Base-by-base conservation (phyloP, 2,329 filamentous ascomycete species). In the Nigrospora osmanthi region DNA sequence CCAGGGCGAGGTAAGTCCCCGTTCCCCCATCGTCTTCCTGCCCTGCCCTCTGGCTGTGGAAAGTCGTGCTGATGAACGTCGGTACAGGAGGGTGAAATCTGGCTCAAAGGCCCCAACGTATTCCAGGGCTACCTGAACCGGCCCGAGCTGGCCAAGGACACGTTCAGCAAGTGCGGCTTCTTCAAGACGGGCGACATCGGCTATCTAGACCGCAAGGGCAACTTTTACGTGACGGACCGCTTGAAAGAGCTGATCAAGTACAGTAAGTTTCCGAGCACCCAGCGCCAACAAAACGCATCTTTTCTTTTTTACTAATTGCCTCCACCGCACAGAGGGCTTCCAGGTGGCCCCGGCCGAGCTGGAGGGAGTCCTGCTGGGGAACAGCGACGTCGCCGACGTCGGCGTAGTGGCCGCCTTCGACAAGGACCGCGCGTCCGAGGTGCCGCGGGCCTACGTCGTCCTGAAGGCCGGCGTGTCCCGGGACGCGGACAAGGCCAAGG, bases 181-280 rank as follows among this genome's bases (percentile, higher is more conserved):
- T 95, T 95, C 74, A 90, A 84, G 64, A 95, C 90, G 0, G 90
- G 90, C 2, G 90, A 96, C 57, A 81, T 95, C 23, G 87, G 88
- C 4, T 82, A 87, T 52, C 79, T 87, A 56, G 87, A 95, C 58
- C 69, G 75, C 38, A 74, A 86, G 41, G 86, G 86, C 30, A 87
- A 94, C 58, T 87, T 94, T 57, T 95, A 83, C 69, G 91, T 95
- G 60, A 95, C 90, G 1, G 90, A 96, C 59, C 83, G 89, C 7
- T 73, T 89, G 33, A 89, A 88, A 69, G 78, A 81, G 60, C 56
- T 82, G 45, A 81, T 82, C 58, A 77, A 77, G 56, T 77, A 76
- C 52, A 77, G 74, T 77, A 58, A 58, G 73, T 62, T 11, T 13
- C 16, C 2, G n/a, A 23, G 6, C 30, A 13, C 11, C 17, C 4